Evolutionary conservation across 2,329 filamentous ascomycete species (phyloP).

Genomic region (Fusarium buharicum): DNA sequence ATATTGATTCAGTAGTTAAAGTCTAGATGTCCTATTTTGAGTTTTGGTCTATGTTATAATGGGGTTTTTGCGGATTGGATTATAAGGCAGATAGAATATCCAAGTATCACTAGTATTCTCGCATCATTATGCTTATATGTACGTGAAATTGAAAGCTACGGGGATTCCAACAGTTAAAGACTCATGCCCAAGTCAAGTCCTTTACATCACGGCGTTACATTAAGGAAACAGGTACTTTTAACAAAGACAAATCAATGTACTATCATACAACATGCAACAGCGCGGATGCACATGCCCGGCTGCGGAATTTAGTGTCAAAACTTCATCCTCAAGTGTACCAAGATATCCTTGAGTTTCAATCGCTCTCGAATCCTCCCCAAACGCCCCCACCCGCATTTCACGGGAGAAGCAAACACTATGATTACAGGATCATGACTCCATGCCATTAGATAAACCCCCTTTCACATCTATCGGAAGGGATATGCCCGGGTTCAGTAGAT

Average conservation of each 20-base stretch:
- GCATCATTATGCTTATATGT: too few relatives aligned
- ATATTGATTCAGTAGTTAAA: neutral
- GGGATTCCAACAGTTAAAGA: too few relatives aligned
- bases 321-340: slow-evolving; percentile 44
- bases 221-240: slow-evolving; percentile 5
- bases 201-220: slow-evolving; percentile 26
- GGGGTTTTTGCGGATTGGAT: neutral
- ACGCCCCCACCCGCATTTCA: slow-evolving; percentile 31
- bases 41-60: neutral
- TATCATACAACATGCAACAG: slow-evolving; percentile 49
- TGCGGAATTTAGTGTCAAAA: slow-evolving; percentile 42
- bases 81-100: neutral
- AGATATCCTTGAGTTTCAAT: slow-evolving; percentile 37
- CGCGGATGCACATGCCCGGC: slow-evolving; percentile 24
- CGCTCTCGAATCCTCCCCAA: slow-evolving; percentile 40
- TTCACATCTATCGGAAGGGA: slow-evolving; percentile 5
- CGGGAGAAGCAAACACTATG: slow-evolving; percentile 42
- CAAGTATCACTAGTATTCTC: slow-evolving; percentile 3
- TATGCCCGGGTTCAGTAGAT: slow-evolving; percentile 8
- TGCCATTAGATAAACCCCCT: slow-evolving; percentile 42
- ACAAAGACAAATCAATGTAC: slow-evolving; percentile 46
- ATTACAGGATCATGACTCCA: slow-evolving; percentile 46
- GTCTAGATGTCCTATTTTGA: slow-evolving; percentile 7
- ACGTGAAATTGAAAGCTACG: too few relatives aligned
- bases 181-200: too few relatives aligned